Base-by-base conservation (phyloP, 768 basidiomycete genomes). In the Russula olivacea region DNA sequence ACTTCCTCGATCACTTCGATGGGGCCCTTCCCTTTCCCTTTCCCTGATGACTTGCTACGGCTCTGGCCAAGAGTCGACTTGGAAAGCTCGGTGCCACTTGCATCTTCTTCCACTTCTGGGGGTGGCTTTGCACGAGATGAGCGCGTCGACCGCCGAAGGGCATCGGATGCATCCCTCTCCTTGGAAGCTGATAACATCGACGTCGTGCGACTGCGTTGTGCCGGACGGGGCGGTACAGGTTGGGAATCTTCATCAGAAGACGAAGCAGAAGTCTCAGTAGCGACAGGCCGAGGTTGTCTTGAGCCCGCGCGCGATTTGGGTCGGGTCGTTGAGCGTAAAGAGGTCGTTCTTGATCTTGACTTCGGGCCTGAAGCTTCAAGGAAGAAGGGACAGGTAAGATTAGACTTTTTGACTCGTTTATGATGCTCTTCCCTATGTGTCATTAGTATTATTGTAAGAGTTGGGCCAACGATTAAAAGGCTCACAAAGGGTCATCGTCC, bases 401-500 rank as follows among this genome's bases (percentile, higher is more conserved):
- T 74, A 0, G 78, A 76, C 72, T 84, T 84, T 55, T 78, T 76
- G 38, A 77, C 79, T 54, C 91, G 87, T 63, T 80, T 81, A n/a
- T 79, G 79, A 69, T 95, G 92, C 69, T 93, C 88, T 69, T 87
- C 80, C 65, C 89, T 91, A 69, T 64, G 60, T 49, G 48, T 40
- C 59, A 66, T 50, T 59, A 54, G 51, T 49, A 63, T 56, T 49
- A 63, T 56, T 47, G 4, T 23, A 55, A 41, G 54, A 32, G 41
- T 21, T 48, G 41, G 54, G 15, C 21, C 15, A 40, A 54, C 25
- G 66, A 36, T n/a, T 17, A 58, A n/a, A 30, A 38, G 61, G 76
- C 89, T 61, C 74, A 97, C 95, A 86, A 71, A 15, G 95, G 95
- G 73, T 95, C 86, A 72, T 98, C 95, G 15, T 83, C 83, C 32